A percentile compares a stretch with the other conserved stretches of the same genome.
phyloP scores from a whole-genome alignment of 2,329 filamentous ascomycete genomes.

The Trichoderma sp. region DNA sequence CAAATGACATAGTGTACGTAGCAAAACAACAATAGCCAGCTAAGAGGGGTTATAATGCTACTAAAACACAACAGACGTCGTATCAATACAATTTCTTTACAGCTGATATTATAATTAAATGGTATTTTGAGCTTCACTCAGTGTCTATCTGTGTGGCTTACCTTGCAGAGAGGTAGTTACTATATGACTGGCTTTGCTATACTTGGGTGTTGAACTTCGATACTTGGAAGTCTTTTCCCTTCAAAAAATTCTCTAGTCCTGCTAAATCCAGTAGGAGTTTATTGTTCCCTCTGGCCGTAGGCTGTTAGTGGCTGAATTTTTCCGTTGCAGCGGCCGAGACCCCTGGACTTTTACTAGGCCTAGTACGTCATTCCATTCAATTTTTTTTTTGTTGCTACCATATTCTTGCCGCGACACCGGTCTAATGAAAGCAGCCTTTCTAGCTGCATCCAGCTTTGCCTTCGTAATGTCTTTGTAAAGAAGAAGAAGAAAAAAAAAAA shows the following conservation, averaged over 20 bases:
- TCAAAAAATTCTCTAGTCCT: background rate
- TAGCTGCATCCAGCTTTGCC: background rate
- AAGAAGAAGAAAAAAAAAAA: too few relatives aligned
- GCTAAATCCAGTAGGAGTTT: background rate
- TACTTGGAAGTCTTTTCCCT: too few relatives aligned
- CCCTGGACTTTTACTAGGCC: background rate
- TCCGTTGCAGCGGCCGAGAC: background rate
- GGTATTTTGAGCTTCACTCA: background rate
- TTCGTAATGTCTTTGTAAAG: background rate
- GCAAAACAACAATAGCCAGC: background rate
- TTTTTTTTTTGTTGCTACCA: background rate
- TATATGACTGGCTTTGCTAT: background rate
- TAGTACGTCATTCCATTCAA: conserved; percentile 9
- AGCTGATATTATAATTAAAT: background rate
- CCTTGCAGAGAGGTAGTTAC: background rate
- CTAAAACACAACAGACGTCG: background rate
- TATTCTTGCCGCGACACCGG: background rate
- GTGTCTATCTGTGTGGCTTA: background rate
- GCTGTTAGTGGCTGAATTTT: background rate
- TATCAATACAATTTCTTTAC: background rate
- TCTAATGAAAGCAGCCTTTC: background rate
- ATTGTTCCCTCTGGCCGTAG: background rate
- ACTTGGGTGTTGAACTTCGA: background rate
- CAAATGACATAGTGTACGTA: conserved; percentile 3
- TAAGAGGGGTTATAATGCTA: background rate